Evolutionary conservation across 495 filamentous ascomycete genomes (phyloP), one percentile per base, ranked within the genome.

Genomic region (Trichoderma erinaceum): DNA sequence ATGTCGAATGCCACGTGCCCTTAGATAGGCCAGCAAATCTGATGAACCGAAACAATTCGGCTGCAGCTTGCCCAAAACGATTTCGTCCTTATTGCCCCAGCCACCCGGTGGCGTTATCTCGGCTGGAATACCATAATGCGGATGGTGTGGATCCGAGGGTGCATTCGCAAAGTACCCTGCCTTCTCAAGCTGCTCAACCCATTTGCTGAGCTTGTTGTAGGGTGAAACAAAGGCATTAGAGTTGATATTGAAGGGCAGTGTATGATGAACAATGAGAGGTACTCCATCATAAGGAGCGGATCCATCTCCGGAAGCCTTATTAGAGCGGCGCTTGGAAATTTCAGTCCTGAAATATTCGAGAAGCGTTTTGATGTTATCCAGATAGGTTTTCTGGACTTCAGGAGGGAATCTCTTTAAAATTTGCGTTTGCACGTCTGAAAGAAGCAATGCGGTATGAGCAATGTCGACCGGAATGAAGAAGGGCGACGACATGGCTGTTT

Each of bases 371-470:
- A 46, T 46, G 13, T 46, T 46, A 12, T 16, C 43, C 3, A 46
- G 1, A 18, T 46, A 46, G 18, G 1, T 18, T 18, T 46, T 46
- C 18, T 46, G 43, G 12, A 46, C 18, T 15, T 46, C 43, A 12
- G 43, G 3, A 16, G 43, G 43, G 18, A 46, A 46, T 16, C 43
- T 15, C 43, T 41, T 2, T n/a, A 65, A n/a, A 13, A 65, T 65
- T 41, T 65, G 63, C 15, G 32, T 65, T 29, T 65, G 63, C 63
- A 65, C 63, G n/a, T 65, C 63, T 6, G 63, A 65, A n/a, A 65
- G 63, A 21, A 65, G 32, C 10, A 65, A 13, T 3, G 63, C 63
- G 8, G 63, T 65, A 13, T 65, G 63, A 10, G 29, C 21, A 29
- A 65, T 21, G 3, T 65, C 63, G 5, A 65, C 63, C 12, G 63